These are phyloP conservation scores for Lathyrus tuberosus DNA, from an alignment of 306 rosid species.

Conservation along the genomic window DNA sequence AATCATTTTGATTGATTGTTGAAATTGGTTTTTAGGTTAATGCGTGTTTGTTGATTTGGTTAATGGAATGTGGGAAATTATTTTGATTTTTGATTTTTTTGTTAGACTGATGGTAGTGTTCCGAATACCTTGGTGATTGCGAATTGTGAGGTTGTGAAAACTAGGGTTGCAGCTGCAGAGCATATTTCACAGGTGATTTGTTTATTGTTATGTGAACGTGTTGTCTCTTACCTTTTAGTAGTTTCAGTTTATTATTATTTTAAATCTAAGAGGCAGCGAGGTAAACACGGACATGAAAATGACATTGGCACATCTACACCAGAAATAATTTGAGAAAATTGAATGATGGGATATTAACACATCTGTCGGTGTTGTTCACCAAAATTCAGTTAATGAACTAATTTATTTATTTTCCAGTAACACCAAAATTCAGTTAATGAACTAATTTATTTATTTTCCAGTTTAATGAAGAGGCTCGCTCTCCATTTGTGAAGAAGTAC, in stretches of 20 bases:
- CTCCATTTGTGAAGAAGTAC: conserved; percentile 99
- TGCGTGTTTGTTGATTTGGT: background rate
- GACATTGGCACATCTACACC: background rate
- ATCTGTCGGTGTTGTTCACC: background rate
- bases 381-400: conserved; percentile 26
- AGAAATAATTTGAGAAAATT: background rate
- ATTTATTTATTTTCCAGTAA: conserved; percentile 53
- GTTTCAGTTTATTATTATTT: conserved; percentile 2
- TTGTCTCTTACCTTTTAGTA: conserved; percentile 13
- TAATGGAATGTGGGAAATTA: background rate
- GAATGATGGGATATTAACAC: background rate
- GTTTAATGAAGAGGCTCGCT: conserved; percentile 99
- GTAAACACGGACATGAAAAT: background rate
- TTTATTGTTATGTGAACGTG: conserved; percentile 10
- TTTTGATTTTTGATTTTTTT: background rate
- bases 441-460: conserved; percentile 39
- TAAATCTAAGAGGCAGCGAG: background rate
- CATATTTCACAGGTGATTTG: conserved; percentile 87
- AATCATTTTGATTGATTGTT: background rate
- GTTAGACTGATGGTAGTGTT: conserved; percentile 95
- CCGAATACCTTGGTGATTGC: conserved; percentile 99
- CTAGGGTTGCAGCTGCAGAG: conserved; percentile 99
- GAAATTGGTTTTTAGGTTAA: too few species aligned
- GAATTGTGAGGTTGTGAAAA: conserved; percentile 94
- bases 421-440: conserved; percentile 22